Percentiles rank a stretch among this genome's conserved stretches.
Evolutionary conservation across 768 basidiomycete genomes (phyloP).

Genomic region (Lentinus tigrinus): DNA sequence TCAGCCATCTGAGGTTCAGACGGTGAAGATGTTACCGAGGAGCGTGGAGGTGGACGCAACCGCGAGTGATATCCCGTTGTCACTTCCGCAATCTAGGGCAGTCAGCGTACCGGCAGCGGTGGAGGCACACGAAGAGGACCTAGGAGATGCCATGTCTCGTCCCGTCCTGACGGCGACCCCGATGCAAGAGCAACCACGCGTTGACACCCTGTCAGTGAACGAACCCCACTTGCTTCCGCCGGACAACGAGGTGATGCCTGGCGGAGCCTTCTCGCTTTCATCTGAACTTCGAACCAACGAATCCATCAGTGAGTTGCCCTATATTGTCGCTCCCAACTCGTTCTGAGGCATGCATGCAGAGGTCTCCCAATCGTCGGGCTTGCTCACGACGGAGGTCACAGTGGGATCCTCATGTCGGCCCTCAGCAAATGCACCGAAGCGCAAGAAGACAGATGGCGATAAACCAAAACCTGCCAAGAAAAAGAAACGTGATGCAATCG

Average conservation of each 20-base stretch:
- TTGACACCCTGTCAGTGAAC: neutral
- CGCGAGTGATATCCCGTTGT: neutral
- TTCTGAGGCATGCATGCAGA: neutral
- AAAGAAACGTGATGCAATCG: slow-evolving; percentile 56
- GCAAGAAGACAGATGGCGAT: slow-evolving; percentile 10
- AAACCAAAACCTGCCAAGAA: slow-evolving; percentile 32
- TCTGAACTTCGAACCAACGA: neutral
- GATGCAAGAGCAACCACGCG: neutral
- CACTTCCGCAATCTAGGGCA: neutral
- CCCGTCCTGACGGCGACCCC: neutral
- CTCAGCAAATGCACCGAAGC: slow-evolving; percentile 9
- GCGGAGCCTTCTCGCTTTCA: too few relatives aligned
- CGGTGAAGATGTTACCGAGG: neutral
- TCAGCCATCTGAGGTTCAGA: neutral
- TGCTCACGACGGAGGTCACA: neutral
- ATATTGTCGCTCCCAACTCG: too few relatives aligned
- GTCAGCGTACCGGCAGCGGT: neutral
- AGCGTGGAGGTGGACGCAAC: neutral
- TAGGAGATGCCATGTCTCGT: slow-evolving; percentile 13
- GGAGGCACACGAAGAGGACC: slow-evolving; percentile 19
- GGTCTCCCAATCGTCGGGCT: neutral
- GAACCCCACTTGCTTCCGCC: neutral
- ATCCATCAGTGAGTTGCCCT: neutral
- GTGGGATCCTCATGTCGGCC: neutral
- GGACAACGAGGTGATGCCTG: too few relatives aligned